Conservation (phyloP, 1,284 basidiomycete genomes). For the Cryptococcus sp. region DNA sequence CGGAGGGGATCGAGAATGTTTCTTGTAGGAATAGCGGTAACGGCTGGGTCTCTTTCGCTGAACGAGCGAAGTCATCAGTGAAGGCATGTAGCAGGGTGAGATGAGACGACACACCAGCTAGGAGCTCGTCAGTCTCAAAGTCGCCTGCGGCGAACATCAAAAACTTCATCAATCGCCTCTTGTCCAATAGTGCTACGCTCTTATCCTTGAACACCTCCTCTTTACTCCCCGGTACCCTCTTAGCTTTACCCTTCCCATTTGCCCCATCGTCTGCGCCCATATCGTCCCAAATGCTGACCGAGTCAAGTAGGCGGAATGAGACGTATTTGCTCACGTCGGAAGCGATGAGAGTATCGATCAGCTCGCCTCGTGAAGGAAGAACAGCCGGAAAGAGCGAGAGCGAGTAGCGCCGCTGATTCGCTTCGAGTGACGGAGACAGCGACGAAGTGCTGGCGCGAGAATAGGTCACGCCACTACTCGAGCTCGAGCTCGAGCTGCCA, state of each 20-base stretch:
- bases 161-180: conserved; percentile 90
- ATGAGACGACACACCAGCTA: conserved; percentile 18
- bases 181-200: conserved; percentile 75
- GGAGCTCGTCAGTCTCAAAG: conserved; percentile 61
- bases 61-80: neutral
- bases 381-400: conserved; percentile 80
- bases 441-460: conserved; percentile 41
- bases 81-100: too few species aligned
- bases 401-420: conserved; percentile 74
- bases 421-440: conserved; percentile 56
- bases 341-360: conserved; percentile 75
- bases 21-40: conserved; percentile 66
- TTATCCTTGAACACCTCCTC: conserved; percentile 91
- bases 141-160: conserved; percentile 75
- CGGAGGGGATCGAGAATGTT: conserved; percentile 64
- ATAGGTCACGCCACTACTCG: conserved; percentile 13
- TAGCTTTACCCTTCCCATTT: conserved; percentile 48
- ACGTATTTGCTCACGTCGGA: conserved; percentile 90
- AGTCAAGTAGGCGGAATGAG: conserved; percentile 83
- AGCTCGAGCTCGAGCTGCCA: neutral
- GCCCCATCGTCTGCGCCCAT: conserved; percentile 6
- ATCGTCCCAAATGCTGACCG: conserved; percentile 59
- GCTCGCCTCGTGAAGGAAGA: conserved; percentile 74
- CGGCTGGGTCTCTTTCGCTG: conserved; percentile 60
- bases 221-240: conserved; percentile 82